Evolutionary conservation across 2,329 filamentous ascomycete genomes (phyloP), one percentile per base, ranked within the genome.

Genomic region (Fusarium denticulatum): DNA sequence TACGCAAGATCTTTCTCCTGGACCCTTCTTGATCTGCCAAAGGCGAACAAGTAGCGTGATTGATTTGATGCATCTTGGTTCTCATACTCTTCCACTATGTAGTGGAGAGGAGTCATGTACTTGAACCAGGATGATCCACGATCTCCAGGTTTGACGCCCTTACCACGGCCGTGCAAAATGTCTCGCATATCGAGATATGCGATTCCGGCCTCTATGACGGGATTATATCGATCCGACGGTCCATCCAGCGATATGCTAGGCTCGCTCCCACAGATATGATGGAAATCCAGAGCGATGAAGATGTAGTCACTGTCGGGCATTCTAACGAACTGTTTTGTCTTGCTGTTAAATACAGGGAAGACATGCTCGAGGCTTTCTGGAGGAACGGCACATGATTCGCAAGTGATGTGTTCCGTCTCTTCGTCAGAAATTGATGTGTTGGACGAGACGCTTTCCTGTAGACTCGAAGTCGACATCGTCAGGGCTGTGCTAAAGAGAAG

Each of bases 41-140:
- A 75, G 3, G 72, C 69, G 34, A 75, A 75, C 26, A 64, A 42
- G 20, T 59, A 55, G 10, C 49, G 49, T 24, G 42, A 34, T 20
- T 49, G 42, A 15, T 49, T 10, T 52, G 26, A 11, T 37, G 6
- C 12, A 9, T 52, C 22, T 16, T 71, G 66, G 9, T 53, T 57
- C 22, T 62, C 43, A 34, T 56, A 72, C 37, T 72, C 73, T 18
- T 64, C 56, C 2, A 69, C 43, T 7, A 73, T 71, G 12, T 61
- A 72, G 32, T 75, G 67, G 12, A 56, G 26, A 8, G 64, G 57
- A 4, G 55, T 57, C 67, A 76, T 75, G 18, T 63, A 46, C n/a
- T 42, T 56, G 45, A 73, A 75, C 73, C 72, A 75, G 14, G 63
- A 71, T 3, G 64, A 68, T 1, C 69, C 73, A 36, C 72, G 56